Evolutionary conservation across 2,329 filamentous ascomycete genomes (phyloP), one percentile per base, ranked within the genome.

Genomic region (Colletotrichum magnum): DNA sequence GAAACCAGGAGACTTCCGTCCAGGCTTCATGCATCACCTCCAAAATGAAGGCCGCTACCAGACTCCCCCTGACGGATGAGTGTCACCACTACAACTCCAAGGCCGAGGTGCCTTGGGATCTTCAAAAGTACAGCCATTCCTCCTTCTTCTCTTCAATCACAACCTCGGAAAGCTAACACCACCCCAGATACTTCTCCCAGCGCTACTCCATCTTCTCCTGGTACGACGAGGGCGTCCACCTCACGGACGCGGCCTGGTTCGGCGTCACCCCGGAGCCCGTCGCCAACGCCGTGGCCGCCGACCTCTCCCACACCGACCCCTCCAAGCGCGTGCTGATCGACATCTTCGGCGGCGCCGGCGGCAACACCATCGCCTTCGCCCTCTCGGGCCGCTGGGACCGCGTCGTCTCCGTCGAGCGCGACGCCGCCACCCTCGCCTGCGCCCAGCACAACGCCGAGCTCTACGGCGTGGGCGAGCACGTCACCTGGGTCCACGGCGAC

Each of bases 161-260:
- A 36, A 10, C 9, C 28, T n/a, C 4, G n/a, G 1, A 7, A 16
- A 32, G 60, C 50, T 63, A 21, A 58, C 21, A 13, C 4, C 2
- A 0, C 50, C 18, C 2, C 54, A 97, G 94, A 79, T 99, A 99
- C 81, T 99, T 94, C 89, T 87, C 92, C 16, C 95, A 98, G 77
- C 89, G 96, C 69, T 91, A 96, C 79, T 92, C 90, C 60, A 93
- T 99, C 73, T 99, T 97, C 81, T 91, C 92, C 16, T 88, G 87
- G 74, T 99, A 98, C 78, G 92, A 98, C 78, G 88, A 95, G 68
- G 95, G 94, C 64, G 88, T 99, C 73, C 92, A 90, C 85, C 90
- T 99, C 86, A 99, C 97, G 0, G 91, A 97, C 78, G 92, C 95
- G 81, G 93, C 94, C 62, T 99, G 96, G 96, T 99, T 96, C 79